These are phyloP conservation scores for Suhomyces canberraensis DNA, from an alignment of 805 yeast genomes.

Conservation along the genomic window DNA sequence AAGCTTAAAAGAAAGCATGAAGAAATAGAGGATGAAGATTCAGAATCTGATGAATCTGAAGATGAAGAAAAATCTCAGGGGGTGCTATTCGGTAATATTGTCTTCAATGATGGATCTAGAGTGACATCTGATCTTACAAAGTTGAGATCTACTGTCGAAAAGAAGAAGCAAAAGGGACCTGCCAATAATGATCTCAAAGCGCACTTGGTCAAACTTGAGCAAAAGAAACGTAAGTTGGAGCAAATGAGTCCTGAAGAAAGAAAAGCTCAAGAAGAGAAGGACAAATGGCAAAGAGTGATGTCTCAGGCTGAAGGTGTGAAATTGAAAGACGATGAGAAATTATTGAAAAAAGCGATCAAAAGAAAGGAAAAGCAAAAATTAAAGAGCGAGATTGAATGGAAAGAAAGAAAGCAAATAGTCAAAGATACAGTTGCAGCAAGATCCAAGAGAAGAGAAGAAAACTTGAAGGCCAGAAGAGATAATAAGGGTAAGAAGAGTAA, in stretches of 20 bases:
- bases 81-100: slow-evolving; percentile 77
- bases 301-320: slow-evolving; percentile 86
- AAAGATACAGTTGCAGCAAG: slow-evolving; percentile 70
- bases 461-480: slow-evolving; percentile 78
- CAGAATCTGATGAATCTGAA: slow-evolving; percentile 26
- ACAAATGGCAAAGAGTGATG: slow-evolving; percentile 81
- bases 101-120: slow-evolving; percentile 76
- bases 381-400: slow-evolving; percentile 89
- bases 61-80: slow-evolving; percentile 32
- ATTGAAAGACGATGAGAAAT: slow-evolving; percentile 83
- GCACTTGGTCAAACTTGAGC: slow-evolving; percentile 73
- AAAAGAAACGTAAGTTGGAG: slow-evolving; percentile 62
- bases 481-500: slow-evolving; percentile 80
- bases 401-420: slow-evolving; percentile 79
- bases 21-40: slow-evolving; percentile 41
- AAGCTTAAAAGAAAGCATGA: slow-evolving; percentile 39
- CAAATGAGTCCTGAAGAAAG: slow-evolving; percentile 60
- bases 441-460: slow-evolving; percentile 87
- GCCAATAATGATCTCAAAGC: slow-evolving; percentile 79
- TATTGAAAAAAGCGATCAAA: slow-evolving; percentile 81
- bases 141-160: slow-evolving; percentile 47
- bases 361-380: slow-evolving; percentile 79
- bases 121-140: slow-evolving; percentile 68
- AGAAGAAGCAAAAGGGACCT: slow-evolving; percentile 73
- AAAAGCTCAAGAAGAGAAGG: slow-evolving; percentile 61